These are phyloP conservation scores for Chlorella sp. DNA, from an alignment of 139 green algal genomes.

Conservation along the genomic window DNA sequence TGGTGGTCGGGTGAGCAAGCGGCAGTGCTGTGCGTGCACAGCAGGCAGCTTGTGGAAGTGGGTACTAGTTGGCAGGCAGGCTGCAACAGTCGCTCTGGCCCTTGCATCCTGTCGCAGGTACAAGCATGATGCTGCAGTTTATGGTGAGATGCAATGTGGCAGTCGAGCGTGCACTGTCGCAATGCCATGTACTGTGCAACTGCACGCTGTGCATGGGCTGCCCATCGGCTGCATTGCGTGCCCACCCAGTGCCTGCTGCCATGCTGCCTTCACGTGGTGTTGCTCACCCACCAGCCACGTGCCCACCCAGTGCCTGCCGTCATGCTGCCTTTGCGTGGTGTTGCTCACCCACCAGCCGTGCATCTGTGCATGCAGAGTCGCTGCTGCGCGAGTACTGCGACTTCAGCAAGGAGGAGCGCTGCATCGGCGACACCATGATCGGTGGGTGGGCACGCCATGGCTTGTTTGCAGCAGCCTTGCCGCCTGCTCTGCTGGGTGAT, in stretches of 20 bases:
- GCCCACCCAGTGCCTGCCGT: too few relatives aligned
- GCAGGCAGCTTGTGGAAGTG: too few relatives aligned
- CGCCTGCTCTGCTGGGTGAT: background rate
- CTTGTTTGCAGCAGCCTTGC: constrained; percentile 31
- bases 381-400: constrained; percentile 78
- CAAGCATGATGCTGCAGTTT: constrained; percentile 87
- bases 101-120: background rate
- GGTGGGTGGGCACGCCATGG: constrained; percentile 26
- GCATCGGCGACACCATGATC: constrained; percentile 51
- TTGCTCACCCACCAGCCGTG: too few relatives aligned
- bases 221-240: too few relatives aligned
- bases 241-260: background rate
- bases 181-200: too few relatives aligned
- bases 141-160: background rate
- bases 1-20: constrained; percentile 53
- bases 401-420: constrained; percentile 34
- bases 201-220: too few relatives aligned
- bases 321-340: background rate
- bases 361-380: constrained; percentile 41
- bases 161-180: too few relatives aligned
- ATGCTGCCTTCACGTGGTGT: too few relatives aligned
- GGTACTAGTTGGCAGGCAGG: too few relatives aligned
- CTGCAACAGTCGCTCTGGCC: too few relatives aligned
- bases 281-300: too few relatives aligned
- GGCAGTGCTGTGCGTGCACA: too few relatives aligned